Conservation (phyloP, 148 eudicot genomes). For the Nyssa sinensis region DNA sequence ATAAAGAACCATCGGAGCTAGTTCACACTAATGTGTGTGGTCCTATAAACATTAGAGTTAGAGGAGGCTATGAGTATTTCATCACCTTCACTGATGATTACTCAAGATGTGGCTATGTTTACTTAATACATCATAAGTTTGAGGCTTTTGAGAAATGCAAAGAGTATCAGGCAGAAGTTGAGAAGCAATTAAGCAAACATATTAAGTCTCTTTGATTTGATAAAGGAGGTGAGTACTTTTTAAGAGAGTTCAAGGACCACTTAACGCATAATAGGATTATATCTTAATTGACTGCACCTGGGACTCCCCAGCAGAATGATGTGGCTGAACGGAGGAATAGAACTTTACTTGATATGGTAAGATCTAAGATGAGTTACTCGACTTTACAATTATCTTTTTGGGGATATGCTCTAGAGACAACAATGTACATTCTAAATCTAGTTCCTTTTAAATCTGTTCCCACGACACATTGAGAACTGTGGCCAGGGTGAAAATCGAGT, state of each 20-base stretch:
- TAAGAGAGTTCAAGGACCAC: not conserved
- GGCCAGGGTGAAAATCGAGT: not conserved
- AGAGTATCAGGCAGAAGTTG: too few species aligned
- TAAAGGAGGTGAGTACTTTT: not conserved
- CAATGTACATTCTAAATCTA: not conserved
- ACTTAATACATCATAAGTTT: not conserved
- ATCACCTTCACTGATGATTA: too few species aligned
- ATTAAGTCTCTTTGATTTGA: not conserved
- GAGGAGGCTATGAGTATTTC: too few species aligned
- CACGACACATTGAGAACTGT: not conserved
- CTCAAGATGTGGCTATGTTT: too few species aligned
- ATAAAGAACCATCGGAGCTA: too few species aligned
- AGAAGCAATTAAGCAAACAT: not conserved
- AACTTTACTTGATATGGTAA: not conserved
- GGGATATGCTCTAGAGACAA: not conserved
- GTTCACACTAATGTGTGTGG: too few species aligned
- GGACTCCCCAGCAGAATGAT: conserved; percentile 7
- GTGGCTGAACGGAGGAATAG: not conserved
- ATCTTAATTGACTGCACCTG: not conserved
- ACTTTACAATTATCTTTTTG: not conserved
- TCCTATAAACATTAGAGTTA: too few species aligned
- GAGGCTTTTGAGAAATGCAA: not conserved
- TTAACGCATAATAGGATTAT: not conserved
- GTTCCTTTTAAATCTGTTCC: not conserved
- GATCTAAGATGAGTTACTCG: not conserved